phyloP scores from a whole-genome alignment of 495 filamentous ascomycete species.

The Penicillium egyptiacum region DNA sequence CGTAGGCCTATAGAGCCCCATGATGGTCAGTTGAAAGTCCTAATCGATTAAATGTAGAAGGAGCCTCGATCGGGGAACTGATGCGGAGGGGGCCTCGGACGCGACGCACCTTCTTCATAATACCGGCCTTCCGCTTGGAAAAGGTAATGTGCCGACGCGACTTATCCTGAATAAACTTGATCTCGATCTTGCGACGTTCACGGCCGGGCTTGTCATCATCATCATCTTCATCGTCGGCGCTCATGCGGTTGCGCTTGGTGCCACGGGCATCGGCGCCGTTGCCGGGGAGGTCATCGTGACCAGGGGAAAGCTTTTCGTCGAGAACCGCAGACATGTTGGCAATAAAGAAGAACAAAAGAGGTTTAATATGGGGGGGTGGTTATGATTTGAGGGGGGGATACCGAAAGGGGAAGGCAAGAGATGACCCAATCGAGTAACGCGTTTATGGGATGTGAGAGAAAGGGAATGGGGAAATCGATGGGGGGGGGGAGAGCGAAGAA shows the following conservation, averaged over 20 bases:
- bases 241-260: conserved; percentile 85
- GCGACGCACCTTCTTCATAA: conserved; percentile 97
- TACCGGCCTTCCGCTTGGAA: conserved; percentile 99
- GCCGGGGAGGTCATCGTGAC: conserved; percentile 54
- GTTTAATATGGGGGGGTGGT: conserved; percentile 6
- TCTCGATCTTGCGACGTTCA: conserved; percentile 99
- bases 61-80: conserved; percentile 11
- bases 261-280: conserved; percentile 70
- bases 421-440: conserved; percentile 56
- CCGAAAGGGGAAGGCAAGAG: conserved; percentile 52
- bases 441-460: conserved; percentile 46
- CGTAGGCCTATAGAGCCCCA: conserved; percentile 72
- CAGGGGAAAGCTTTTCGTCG: conserved; percentile 50
- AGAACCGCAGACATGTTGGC: conserved; percentile 48
- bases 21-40: not conserved
- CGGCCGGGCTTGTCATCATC: conserved; percentile 98
- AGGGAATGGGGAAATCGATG: conserved; percentile 24
- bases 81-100: conserved; percentile 18
- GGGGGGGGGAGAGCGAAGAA: conserved; percentile 38
- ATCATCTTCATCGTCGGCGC: conserved; percentile 93
- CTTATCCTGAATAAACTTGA: conserved; percentile 99
- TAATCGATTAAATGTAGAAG: conserved; percentile 2
- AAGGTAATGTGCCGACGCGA: conserved; percentile 99
- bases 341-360: conserved; percentile 30
- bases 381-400: conserved; percentile 23